These are phyloP conservation scores for Amanita fuliginea DNA, from an alignment of 768 basidiomycete genomes.

Conservation along the genomic window DNA sequence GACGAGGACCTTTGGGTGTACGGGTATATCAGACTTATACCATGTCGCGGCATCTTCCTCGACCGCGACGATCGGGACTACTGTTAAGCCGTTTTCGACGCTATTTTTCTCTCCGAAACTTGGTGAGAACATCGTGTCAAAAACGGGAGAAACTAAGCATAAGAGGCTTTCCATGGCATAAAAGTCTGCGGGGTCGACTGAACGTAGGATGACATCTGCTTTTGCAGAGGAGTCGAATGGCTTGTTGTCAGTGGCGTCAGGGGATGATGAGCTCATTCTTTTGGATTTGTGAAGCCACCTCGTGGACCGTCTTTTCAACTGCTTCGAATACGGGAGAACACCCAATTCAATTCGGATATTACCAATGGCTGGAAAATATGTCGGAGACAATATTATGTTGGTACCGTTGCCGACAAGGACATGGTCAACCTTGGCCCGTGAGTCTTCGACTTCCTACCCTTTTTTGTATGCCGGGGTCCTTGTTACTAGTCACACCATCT, in stretches of 20 bases:
- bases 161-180: constrained; percentile 17
- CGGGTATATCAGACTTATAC: constrained; percentile 4
- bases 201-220: constrained; percentile 15
- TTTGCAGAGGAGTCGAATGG: constrained; percentile 7
- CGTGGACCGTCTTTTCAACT: too few species aligned
- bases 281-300: neutral
- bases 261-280: neutral
- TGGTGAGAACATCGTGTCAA: constrained; percentile 19
- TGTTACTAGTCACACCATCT: too few species aligned
- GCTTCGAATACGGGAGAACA: too few species aligned
- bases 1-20: neutral
- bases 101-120: constrained; percentile 2
- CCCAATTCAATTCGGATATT: too few species aligned
- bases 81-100: neutral
- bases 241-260: neutral
- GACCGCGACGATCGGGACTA: constrained; percentile 4
- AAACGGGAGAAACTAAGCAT: constrained; percentile 19
- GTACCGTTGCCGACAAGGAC: too few species aligned
- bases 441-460: too few species aligned
- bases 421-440: too few species aligned
- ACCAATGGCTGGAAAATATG: too few species aligned
- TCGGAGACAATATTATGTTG: too few species aligned
- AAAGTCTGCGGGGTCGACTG: constrained; percentile 21
- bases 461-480: too few species aligned
- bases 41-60: constrained; percentile 8